Base-by-base conservation (phyloP, 1,284 basidiomycete genomes). In the Moniliella sp. region DNA sequence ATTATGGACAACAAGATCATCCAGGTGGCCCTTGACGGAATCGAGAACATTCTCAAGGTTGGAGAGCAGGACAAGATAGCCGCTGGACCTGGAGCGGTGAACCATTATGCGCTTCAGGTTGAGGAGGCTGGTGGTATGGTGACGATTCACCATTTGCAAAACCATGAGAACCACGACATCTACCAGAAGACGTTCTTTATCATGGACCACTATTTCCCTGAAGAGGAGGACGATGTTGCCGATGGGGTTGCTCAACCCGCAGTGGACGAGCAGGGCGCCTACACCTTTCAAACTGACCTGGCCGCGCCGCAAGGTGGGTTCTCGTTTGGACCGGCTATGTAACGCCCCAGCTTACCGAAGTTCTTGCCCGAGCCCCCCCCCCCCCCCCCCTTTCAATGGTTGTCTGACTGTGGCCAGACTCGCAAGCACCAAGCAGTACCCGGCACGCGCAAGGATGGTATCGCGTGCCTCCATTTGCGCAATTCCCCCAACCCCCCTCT, bases 1-100 rank as follows among this genome's bases (percentile, higher is more conserved):
- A 86, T 83, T 67, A 86, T 94, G 80, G 91, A 99, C 67, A 97
- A 97, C 73, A 97, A 97, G 69, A 93, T 97, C 55, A 99, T 99
- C 51, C 91, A 97, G 66, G 83, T 91, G 14, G 68, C 69, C n/a
- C 73, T 99, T 27, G 88, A 99, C 61, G 91, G 91, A 36, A 70
- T 99, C 31, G 91, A 99, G 65, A 99, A 99, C 65, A 86, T 97
- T 50, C 68, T 99, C 50, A 94, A 93, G 67, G 80, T 99, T 42
- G 91, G 91, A 30, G 88, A 99, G 66, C 75, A 79, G 61, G 91
- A 99, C 65, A 93, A 79, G 66, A 70, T 76, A 51, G 71, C 75
- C 23, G 70, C 69, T 16, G 82, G 31, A 15, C 75, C 79, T 26
- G 80, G 81, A 30, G 78, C 73, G 9, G 69, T 74, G 31, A 99